Percentiles rank a stretch among this genome's conserved stretches.
These are phyloP conservation scores for Eutrema salsugineum DNA, from an alignment of 441 rosid genomes.

Conservation along the genomic window DNA sequence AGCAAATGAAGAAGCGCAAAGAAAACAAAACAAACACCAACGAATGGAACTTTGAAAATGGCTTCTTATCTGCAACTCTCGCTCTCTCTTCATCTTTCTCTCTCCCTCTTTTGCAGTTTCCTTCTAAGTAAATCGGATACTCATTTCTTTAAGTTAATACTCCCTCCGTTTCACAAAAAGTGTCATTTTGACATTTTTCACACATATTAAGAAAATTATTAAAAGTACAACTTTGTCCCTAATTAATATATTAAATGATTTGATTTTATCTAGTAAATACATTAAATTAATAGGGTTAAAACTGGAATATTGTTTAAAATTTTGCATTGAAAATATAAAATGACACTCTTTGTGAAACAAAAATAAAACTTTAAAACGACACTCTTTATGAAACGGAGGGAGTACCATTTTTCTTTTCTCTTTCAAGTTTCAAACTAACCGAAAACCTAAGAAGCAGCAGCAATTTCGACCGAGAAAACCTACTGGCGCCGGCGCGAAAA, in stretches of 20 bases:
- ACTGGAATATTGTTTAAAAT: too few species aligned
- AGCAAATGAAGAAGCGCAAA: slow-evolving; percentile 20
- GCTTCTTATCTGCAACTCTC: slow-evolving; percentile 39
- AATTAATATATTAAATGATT: too few species aligned
- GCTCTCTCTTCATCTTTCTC: neutral
- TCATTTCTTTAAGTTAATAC: neutral
- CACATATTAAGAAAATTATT: too few species aligned
- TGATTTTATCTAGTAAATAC: too few species aligned
- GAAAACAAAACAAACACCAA: neutral
- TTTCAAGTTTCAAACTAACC: neutral
- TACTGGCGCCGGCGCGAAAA: slow-evolving; percentile 8
- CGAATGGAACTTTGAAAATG: slow-evolving; percentile 33
- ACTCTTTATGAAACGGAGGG: too few species aligned
- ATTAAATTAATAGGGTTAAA: too few species aligned
- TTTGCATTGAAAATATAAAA: too few species aligned
- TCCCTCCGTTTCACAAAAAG: too few species aligned
- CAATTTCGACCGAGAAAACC: neutral
- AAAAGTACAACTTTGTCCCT: too few species aligned
- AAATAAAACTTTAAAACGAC: too few species aligned
- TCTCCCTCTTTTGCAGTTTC: neutral
- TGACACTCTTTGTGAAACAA: too few species aligned
- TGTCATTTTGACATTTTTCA: too few species aligned
- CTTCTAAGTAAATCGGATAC: neutral
- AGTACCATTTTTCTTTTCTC: neutral
- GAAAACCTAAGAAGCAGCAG: neutral